These are phyloP conservation scores for Westerdykella ornata DNA, from an alignment of 2,329 filamentous ascomycete species.

Conservation along the genomic window DNA sequence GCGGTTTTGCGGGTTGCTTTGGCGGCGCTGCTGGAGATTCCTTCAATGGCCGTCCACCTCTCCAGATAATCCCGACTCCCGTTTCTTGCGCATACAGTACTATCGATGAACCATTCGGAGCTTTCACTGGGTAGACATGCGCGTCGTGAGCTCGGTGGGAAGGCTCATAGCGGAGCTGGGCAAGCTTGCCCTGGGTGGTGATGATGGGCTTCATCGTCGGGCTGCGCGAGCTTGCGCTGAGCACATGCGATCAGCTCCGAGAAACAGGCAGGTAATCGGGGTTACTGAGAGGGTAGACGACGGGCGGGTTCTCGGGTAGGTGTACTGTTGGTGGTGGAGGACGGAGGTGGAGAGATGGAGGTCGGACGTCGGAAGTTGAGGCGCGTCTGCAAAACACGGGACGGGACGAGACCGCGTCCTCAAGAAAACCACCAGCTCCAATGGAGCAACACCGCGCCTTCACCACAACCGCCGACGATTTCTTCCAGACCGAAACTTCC, in stretches of 20 bases:
- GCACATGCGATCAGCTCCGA: background rate
- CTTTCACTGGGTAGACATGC: constrained; percentile 51
- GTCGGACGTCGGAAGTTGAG: constrained; percentile 8
- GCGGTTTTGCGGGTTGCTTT: constrained; percentile 26
- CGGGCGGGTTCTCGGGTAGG: constrained; percentile 1
- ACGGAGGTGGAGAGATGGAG: constrained; percentile 5
- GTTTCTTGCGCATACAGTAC: constrained; percentile 54
- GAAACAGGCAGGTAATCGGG: background rate
- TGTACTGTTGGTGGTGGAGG: constrained; percentile 1
- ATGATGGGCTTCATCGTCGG: constrained; percentile 69
- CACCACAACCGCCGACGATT: constrained; percentile 3
- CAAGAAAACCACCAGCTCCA: background rate
- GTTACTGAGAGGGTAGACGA: background rate
- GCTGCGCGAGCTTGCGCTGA: constrained; percentile 4
- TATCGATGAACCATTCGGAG: constrained; percentile 57
- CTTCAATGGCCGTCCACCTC: constrained; percentile 50
- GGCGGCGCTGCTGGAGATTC: constrained; percentile 14
- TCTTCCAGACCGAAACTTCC: background rate
- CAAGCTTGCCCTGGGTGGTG: constrained; percentile 26
- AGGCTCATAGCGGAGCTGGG: constrained; percentile 48
- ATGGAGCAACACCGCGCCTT: background rate
- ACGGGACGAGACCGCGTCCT: background rate
- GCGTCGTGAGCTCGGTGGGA: constrained; percentile 52
- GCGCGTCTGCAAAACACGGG: constrained; percentile 18
- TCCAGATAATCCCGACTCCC: constrained; percentile 55